These are phyloP conservation scores for Neurospora sp. DNA, from an alignment of 495 filamentous ascomycete genomes.

Conservation along the genomic window DNA sequence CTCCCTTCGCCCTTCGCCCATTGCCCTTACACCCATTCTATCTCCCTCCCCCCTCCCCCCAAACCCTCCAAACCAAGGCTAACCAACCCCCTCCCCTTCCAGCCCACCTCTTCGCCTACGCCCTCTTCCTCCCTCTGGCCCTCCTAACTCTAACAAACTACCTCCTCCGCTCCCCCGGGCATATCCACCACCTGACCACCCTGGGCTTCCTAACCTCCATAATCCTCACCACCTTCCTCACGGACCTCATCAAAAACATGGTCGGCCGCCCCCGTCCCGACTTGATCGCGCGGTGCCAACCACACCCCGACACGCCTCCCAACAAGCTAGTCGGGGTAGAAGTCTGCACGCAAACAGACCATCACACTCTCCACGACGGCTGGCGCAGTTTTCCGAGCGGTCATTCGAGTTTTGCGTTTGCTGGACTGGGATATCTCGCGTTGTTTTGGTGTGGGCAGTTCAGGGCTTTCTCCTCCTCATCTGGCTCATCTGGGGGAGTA, in stretches of 20 bases:
- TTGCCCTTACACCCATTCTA: too few relatives aligned
- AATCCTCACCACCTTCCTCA: conserved; percentile 70
- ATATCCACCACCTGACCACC: conserved; percentile 79
- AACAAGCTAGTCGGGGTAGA: conserved; percentile 60
- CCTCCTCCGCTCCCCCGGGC: conserved; percentile 46
- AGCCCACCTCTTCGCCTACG: conserved; percentile 65
- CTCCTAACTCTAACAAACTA: conserved; percentile 57
- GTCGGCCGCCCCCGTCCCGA: conserved; percentile 88
- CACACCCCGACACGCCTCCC: conserved; percentile 49
- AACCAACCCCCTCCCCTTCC: too few relatives aligned
- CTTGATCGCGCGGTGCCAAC: conserved; percentile 78
- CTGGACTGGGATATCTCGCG: conserved; percentile 72
- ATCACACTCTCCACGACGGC: conserved; percentile 78
- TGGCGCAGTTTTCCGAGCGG: conserved; percentile 91
- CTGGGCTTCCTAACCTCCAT: conserved; percentile 71
- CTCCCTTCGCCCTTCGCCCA: too few relatives aligned
- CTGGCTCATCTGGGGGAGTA: neutral
- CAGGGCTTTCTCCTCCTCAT: conserved; percentile 58
- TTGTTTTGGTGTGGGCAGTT: conserved; percentile 73
- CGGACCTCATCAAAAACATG: conserved; percentile 85
- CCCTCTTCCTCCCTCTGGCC: conserved; percentile 57
- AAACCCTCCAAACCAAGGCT: conserved; percentile 26
- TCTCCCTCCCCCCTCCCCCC: conserved; percentile 68
- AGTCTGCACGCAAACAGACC: conserved; percentile 70
- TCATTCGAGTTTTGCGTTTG: conserved; percentile 78